Conservation (phyloP, 192 early-diverging fungal genomes). For the Podila verticillata region DNA sequence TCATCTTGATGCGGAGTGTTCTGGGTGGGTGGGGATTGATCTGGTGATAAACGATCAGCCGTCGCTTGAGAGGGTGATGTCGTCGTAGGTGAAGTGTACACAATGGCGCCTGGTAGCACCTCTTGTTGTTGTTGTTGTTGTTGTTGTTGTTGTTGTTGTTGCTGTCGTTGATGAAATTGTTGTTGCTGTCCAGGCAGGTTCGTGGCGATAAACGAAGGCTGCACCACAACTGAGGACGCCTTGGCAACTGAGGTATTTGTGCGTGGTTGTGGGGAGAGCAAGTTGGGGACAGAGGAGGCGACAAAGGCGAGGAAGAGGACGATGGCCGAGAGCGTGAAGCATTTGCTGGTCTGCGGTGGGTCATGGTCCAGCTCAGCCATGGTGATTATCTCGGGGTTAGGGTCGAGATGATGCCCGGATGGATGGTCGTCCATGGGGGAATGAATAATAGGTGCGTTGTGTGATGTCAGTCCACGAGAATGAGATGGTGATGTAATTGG, state of each 20-base stretch:
- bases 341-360: background rate
- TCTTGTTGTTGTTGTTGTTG: too few relatives aligned
- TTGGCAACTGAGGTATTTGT: background rate
- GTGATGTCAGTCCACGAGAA: too few relatives aligned
- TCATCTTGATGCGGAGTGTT: background rate
- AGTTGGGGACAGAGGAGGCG: conserved; percentile 10
- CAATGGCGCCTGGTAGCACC: too few relatives aligned
- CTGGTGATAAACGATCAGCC: background rate
- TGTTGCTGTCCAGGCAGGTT: too few relatives aligned
- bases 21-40: background rate
- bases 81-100: background rate
- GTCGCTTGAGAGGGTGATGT: background rate
- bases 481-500: too few relatives aligned
- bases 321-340: conserved; percentile 13
- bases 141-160: too few relatives aligned
- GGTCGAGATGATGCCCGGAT: background rate
- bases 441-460: too few relatives aligned
- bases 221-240: too few relatives aligned
- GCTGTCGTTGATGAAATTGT: too few relatives aligned
- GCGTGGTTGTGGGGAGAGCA: conserved; percentile 15
- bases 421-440: too few relatives aligned
- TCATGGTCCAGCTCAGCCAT: conserved; percentile 2
- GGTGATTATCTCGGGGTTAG: background rate
- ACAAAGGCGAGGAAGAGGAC: conserved; percentile 7
- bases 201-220: too few relatives aligned